Evolutionary conservation across 495 filamentous ascomycete genomes (phyloP).

Genomic region (Penicillium coprophilum): DNA sequence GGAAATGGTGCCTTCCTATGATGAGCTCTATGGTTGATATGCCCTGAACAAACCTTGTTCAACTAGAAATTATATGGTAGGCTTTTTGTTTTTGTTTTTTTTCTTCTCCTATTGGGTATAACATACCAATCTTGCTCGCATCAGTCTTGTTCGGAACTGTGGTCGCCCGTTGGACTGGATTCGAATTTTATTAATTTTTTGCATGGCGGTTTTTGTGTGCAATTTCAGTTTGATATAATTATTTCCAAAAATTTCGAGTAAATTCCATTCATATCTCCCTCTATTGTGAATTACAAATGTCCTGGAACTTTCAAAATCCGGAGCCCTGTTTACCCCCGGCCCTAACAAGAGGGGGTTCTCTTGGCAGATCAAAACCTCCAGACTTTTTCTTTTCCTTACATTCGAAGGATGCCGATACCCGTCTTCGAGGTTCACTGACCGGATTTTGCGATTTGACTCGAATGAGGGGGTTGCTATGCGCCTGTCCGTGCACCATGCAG

Average conservation of each 20-base stretch:
- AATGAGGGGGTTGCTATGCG: slow-evolving; percentile 10
- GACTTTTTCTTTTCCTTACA: not conserved
- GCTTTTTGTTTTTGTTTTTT: slow-evolving; percentile 4
- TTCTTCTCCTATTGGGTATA: slow-evolving; percentile 9
- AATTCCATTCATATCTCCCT: not conserved
- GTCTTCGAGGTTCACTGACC: not conserved
- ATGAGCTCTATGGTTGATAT: slow-evolving; percentile 45
- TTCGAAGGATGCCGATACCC: not conserved
- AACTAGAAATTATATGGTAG: slow-evolving; percentile 9
- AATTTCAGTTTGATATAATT: not conserved
- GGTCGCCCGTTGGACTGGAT: not conserved
- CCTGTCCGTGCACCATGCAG: slow-evolving; percentile 37
- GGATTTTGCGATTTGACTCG: not conserved
- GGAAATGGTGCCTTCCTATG: slow-evolving; percentile 46
- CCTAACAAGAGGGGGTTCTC: not conserved
- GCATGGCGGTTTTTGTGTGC: slow-evolving; percentile 1
- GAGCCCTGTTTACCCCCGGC: not conserved
- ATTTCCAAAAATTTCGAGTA: not conserved
- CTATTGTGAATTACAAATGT: too few relatives aligned
- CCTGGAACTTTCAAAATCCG: not conserved
- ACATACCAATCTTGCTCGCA: not conserved
- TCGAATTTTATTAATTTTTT: slow-evolving; percentile 3
- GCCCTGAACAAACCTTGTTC: not conserved
- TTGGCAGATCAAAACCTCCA: not conserved
- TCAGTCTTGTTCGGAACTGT: not conserved